Evolutionary conservation across 2,329 filamentous ascomycete species (phyloP), one percentile per base, ranked within the genome.

Genomic region (Ceratocystis destructans): DNA sequence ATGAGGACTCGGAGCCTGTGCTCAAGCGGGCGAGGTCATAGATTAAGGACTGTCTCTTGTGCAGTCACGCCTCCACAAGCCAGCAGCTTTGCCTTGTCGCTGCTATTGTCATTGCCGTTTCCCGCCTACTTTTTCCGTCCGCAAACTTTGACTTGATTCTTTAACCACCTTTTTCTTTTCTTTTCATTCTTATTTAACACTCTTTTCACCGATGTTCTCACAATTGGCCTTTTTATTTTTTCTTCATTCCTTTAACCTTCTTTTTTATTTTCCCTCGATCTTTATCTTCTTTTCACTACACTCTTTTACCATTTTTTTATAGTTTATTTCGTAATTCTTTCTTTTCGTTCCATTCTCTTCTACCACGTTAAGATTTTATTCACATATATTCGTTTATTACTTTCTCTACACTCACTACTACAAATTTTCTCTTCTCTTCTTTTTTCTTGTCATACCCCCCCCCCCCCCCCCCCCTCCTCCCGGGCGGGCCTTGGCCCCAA

Each of bases 1-100:
- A 75, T 33, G 33, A 20, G 5, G 66, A 67, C 15, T 48, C 50
- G 6, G 63, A 63, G 48, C 57, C 28, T 12, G 25, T 64, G 5
- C 22, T 50, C 7, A 68, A 68, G 63, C 48, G 66, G 17, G 50
- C 64, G 17, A 63, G 50, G 46, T 50, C 50, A 37, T 67, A 67
- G 48, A 25, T 59, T 8, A 4, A 53, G n/a, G 2, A 8, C n/a
- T 22, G 6, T 25, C 17, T 10, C 10, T n/a, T 50, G 46, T 10
- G 33, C 33, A 3, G 5, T 41, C 10, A 3, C 10, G 10, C 37
- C 12, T 12, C 37, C 10, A 12, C 10, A 41, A 41, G 37, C 12
- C 37, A 41, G 10, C 37, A 41, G 12, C 12, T 15, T 10, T 41
- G 37, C 4, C 20, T 46, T 20, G 61, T 65, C 28, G 61, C 62